Conservation (phyloP, 352 stramenopile species). For the Phytophthora crassamura region DNA sequence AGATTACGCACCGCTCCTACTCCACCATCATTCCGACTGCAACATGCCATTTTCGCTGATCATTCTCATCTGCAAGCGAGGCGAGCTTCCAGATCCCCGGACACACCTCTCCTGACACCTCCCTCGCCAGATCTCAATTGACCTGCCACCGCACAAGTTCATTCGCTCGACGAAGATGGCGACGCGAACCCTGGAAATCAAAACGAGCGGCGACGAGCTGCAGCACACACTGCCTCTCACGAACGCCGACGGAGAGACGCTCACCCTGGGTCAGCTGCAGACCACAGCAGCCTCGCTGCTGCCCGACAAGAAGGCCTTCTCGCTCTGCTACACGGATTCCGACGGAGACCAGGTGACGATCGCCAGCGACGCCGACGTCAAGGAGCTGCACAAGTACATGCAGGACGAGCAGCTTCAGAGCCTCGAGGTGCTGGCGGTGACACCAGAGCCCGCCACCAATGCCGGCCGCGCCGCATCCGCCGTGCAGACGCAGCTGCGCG, state of each 20-base stretch:
- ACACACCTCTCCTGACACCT: too few relatives aligned
- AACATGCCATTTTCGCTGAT: too few relatives aligned
- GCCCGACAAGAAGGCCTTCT: slow-evolving; percentile 19
- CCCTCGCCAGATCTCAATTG: slow-evolving; percentile 38
- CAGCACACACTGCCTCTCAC: slow-evolving; percentile 32
- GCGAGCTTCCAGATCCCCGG: too few relatives aligned
- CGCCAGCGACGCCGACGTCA: slow-evolving; percentile 49
- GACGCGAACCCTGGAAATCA: slow-evolving; percentile 34
- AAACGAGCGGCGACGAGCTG: slow-evolving; percentile 18
- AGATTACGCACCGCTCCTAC: too few relatives aligned
- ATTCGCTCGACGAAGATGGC: slow-evolving; percentile 19
- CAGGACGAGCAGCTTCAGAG: slow-evolving; percentile 38
- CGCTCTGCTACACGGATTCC: slow-evolving; percentile 52
- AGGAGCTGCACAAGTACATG: slow-evolving; percentile 55
- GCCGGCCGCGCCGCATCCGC: slow-evolving; percentile 18
- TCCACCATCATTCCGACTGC: too few relatives aligned
- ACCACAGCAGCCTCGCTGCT: slow-evolving; percentile 14
- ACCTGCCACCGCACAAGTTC: slow-evolving; percentile 11
- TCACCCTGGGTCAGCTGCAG: slow-evolving; percentile 37
- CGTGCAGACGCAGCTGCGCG: slow-evolving; percentile 45
- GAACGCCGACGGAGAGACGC: slow-evolving; percentile 18
- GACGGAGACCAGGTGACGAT: slow-evolving; percentile 61
- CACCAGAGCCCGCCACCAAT: neutral
- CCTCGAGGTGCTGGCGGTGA: slow-evolving; percentile 38
- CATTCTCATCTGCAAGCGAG: too few relatives aligned